Percentiles rank a stretch among this genome's conserved stretches.
These are phyloP conservation scores for Naganishia sp. DNA, from an alignment of 1,284 basidiomycete genomes.

Conservation along the genomic window DNA sequence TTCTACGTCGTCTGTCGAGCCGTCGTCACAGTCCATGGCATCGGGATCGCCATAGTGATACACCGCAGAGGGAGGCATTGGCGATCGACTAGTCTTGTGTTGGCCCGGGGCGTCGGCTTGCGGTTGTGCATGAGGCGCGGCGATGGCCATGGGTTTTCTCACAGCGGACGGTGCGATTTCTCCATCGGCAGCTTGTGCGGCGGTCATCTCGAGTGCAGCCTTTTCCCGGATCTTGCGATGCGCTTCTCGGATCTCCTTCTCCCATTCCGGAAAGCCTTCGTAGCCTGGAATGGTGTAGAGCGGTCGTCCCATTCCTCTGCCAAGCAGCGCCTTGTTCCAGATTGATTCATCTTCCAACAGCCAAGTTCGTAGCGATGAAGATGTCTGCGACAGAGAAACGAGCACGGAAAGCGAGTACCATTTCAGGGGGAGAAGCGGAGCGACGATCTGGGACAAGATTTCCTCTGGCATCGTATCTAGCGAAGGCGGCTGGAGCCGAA, in stretches of 20 bases:
- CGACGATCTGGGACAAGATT: constrained; percentile 30
- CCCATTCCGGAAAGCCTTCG: constrained; percentile 18
- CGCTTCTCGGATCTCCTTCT: constrained; percentile 15
- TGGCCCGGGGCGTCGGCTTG: neutral
- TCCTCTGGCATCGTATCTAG: constrained; percentile 32
- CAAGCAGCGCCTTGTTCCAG: constrained; percentile 29
- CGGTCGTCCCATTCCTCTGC: constrained; percentile 30
- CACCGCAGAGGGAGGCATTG: constrained; percentile 12
- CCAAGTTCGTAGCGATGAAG: constrained; percentile 29
- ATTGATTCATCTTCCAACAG: constrained; percentile 30
- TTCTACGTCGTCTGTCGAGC: neutral
- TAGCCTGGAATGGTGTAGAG: constrained; percentile 30
- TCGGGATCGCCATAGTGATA: constrained; percentile 8
- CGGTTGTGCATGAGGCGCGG: neutral
- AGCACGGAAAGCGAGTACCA: constrained; percentile 31
- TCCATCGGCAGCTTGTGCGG: neutral
- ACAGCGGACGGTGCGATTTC: neutral
- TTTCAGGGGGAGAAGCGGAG: constrained; percentile 28
- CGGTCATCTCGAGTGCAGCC: constrained; percentile 7
- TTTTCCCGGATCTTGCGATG: constrained; percentile 14
- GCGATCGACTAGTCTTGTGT: neutral
- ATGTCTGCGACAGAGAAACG: constrained; percentile 27
- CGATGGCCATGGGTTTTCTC: neutral
- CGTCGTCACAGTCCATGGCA: constrained; percentile 4
- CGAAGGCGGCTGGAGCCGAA: constrained; percentile 12